A percentile compares a stretch with the other conserved stretches of the same genome.
These are phyloP conservation scores for Cichorium intybus DNA, from an alignment of 140 eudicot genomes.

Conservation along the genomic window DNA sequence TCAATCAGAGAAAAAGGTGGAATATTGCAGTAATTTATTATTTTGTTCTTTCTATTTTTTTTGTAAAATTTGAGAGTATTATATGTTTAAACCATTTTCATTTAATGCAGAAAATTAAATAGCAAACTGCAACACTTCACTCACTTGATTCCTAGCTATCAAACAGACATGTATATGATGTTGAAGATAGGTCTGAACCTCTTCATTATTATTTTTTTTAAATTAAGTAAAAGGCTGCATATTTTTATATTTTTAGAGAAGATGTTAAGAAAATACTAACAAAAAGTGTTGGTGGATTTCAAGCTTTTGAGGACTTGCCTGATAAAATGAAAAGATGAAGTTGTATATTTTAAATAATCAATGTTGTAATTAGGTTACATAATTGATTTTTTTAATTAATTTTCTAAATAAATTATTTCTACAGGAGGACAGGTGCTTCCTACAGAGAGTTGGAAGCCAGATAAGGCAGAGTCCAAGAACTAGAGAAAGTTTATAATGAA, in stretches of 20 bases:
- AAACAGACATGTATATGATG: conserved; percentile 64
- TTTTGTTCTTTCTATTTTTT: not conserved
- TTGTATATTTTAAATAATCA: too few relatives aligned
- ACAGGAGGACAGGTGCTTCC: conserved; percentile 64
- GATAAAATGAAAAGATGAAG: conserved; percentile 51
- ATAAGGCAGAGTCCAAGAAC: conserved; percentile 51
- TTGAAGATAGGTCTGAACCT: conserved; percentile 67
- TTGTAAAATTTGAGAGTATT: not conserved
- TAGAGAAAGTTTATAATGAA: conserved; percentile 67
- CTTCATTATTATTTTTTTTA: too few relatives aligned
- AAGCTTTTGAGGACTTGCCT: conserved; percentile 46
- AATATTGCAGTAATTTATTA: too few relatives aligned
- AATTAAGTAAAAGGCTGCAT: too few relatives aligned
- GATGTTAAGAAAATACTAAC: conserved; percentile 62
- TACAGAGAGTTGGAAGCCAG: conserved; percentile 75
- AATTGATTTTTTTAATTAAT: too few relatives aligned
- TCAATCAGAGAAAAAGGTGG: conserved; percentile 82
- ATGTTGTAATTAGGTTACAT: too few relatives aligned
- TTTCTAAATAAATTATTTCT: not conserved
- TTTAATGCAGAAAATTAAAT: conserved; percentile 79
- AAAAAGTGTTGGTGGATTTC: conserved; percentile 22
- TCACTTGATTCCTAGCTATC: conserved; percentile 56
- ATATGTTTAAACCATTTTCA: not conserved
- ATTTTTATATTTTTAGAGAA: conserved; percentile 50
- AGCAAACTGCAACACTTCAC: conserved; percentile 64